Evolutionary conservation across 139 green algal species (phyloP), one percentile per base, ranked within the genome.

Genomic region (Yamagishiella unicocca): DNA sequence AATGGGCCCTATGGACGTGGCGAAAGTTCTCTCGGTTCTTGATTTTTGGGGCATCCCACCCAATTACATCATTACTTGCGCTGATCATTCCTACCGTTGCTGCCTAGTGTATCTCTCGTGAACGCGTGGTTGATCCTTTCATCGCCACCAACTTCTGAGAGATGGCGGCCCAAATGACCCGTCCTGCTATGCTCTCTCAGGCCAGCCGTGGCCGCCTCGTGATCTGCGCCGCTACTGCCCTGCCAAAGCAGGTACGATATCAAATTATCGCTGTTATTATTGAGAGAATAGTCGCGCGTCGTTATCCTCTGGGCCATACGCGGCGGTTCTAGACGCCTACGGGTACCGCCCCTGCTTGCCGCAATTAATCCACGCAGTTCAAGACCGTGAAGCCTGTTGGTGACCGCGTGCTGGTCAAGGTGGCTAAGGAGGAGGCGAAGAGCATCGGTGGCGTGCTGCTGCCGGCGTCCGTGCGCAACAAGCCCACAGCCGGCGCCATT

Each of bases 401-500:
- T 7, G 96, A 98, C 62, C 92, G 97, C 27, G 93, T 99, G 29
- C 92, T 99, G 43, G 95, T 97, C 0, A 97, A 97, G 90, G 94
- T 99, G 14, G 95, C 95, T 40, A 92, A 96, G 75, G 91, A 92
- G 64, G 95, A 99, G 91, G 75, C 94, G 43, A 95, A 95, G 85
- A 98, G 92, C 19, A 85, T 92, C 21, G 97, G 96, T 37, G 97
- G 97, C 55, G 95, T 99, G 37, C 79, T 99, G 79, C 93, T 99
- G 73, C 97, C 97, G 1, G 85, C 90, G n/a, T 87, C 90, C 12
- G 94, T 94, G 0, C 93, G 96, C 75, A 96, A 91, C 61, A 95
- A 96, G 83, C 93, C 92, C 29, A 98, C 95, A n/a, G 82, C 93
- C 89, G 95, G 95, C 29, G 89, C 94, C 10, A 89, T 98, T n/a